Conservation (phyloP, 2,329 filamentous ascomycete species). For the Colletotrichum incanum region DNA sequence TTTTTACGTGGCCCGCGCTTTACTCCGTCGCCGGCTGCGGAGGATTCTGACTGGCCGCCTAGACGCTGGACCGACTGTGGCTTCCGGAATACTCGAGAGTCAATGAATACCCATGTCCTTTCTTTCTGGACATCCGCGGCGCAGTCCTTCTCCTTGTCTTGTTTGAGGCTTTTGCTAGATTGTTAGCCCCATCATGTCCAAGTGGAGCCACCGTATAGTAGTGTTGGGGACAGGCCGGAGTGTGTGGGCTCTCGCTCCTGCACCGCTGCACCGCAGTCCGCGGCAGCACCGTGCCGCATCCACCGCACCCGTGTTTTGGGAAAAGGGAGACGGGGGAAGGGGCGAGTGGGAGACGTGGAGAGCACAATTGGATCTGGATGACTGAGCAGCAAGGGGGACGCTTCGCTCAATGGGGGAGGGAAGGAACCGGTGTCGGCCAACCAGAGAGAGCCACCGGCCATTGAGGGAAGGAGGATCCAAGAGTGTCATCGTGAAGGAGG, state of each 20-base stretch:
- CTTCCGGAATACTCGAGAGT: not conserved
- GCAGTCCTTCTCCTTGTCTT: not conserved
- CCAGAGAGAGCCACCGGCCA: not conserved
- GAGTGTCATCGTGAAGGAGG: conserved; percentile 5
- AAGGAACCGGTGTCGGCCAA: conserved; percentile 10
- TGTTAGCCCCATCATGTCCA: not conserved
- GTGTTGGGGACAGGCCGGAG: conserved; percentile 4
- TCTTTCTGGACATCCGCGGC: not conserved
- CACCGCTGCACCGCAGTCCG: not conserved
- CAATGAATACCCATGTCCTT: not conserved
- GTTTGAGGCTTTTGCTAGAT: not conserved
- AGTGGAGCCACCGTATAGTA: not conserved
- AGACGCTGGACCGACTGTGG: conserved; percentile 14
- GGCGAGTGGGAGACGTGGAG: conserved; percentile 10
- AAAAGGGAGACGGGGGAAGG: not conserved
- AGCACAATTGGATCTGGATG: conserved; percentile 7
- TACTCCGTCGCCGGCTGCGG: not conserved
- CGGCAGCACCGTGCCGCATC: not conserved
- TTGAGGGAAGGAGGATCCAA: not conserved
- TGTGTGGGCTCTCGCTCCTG: not conserved
- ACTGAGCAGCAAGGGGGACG: not conserved
- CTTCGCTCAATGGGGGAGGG: not conserved
- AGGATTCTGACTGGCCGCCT: conserved; percentile 11
- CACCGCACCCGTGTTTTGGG: conserved; percentile 1
- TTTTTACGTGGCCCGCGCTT: conserved; percentile 17